Evolutionary conservation across 805 yeast genomes (phyloP), one percentile per base, ranked within the genome.

Genomic region (Yamadazyma philogaea): DNA sequence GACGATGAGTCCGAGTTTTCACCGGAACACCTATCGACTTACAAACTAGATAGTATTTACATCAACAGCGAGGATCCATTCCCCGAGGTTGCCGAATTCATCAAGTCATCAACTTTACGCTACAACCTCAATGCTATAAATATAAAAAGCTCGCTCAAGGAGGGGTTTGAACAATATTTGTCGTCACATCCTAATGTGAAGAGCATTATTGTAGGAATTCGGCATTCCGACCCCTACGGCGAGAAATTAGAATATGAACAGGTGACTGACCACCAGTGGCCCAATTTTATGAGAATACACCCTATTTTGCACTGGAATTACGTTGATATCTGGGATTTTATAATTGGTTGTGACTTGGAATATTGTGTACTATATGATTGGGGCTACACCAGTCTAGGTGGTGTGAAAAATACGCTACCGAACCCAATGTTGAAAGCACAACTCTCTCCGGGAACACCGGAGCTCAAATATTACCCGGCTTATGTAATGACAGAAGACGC

Each of bases 371-470:
- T 93, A 43, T 93, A 93, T 55, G 95, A 85, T 51, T 43, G 52
- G 28, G 99, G 99, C 0, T 93, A 84, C 56, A 90, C 99, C 1
- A 87, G 96, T 1, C 63, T 93, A 15, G 99, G 99, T 2, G 93
- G 96, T 0, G 66, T 79, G 1, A 65, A 75, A 42, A 76, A 79
- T 33, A 91, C 99, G 0, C 53, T 74, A 2, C 79, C 77, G 26
- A 93, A 93, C 58, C 96, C 95, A 10, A 70, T 66, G 42, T 59
- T 70, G 43, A 46, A 52, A 38, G 3, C 28, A 24, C 43, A 48
- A 18, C 39, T 40, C 4, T 59, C 57, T 5, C 49, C 52, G 18
- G 10, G 3, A 11, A 24, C 28, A 11, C 28, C 28, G 10, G 28
- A 24, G 12, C 28, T 5, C n/a, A 7, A 24, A 3, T 30, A 19